A percentile compares a stretch with the other conserved stretches of the same genome.
phyloP scores from a whole-genome alignment of 225 moss, liverwort and hornwort species.

The Polytrichum commune region DNA sequence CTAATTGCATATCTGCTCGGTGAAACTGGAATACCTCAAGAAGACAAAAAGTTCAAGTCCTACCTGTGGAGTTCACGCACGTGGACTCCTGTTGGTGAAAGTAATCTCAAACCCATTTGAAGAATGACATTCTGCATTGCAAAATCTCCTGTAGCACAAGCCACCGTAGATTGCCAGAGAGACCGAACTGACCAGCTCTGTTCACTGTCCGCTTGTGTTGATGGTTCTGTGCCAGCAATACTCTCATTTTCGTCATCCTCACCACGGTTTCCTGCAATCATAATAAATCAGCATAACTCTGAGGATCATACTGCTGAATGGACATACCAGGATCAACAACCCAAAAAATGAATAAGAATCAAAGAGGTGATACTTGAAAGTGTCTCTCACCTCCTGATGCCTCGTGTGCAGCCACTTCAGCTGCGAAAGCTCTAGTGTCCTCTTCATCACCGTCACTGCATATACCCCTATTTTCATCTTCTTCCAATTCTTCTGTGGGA shows the following conservation, averaged over 20 bases:
- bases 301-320: too few relatives aligned
- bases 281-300: neutral
- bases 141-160: constrained; percentile 86
- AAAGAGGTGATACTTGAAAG: neutral
- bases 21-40: too few relatives aligned
- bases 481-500: constrained; percentile 14
- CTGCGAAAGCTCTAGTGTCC: constrained; percentile 38
- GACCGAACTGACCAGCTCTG: constrained; percentile 34
- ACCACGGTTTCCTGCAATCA: neutral
- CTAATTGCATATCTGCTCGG: too few relatives aligned
- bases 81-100: constrained; percentile 76
- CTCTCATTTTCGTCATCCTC: too few relatives aligned
- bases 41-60: neutral
- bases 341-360: too few relatives aligned
- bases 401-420: constrained; percentile 38
- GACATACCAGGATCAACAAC: too few relatives aligned
- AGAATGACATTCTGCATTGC: constrained; percentile 98
- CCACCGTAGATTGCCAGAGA: constrained; percentile 74
- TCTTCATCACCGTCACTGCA: constrained; percentile 35
- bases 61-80: constrained; percentile 86
- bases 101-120: constrained; percentile 91
- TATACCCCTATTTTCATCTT: constrained; percentile 13
- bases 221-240: constrained; percentile 27
- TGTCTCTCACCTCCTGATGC: constrained; percentile 18
- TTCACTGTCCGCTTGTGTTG: constrained; percentile 50